Evolutionary conservation across 176 grass and related monocot species (phyloP).

Genomic region (Rhynchospora pubera): DNA sequence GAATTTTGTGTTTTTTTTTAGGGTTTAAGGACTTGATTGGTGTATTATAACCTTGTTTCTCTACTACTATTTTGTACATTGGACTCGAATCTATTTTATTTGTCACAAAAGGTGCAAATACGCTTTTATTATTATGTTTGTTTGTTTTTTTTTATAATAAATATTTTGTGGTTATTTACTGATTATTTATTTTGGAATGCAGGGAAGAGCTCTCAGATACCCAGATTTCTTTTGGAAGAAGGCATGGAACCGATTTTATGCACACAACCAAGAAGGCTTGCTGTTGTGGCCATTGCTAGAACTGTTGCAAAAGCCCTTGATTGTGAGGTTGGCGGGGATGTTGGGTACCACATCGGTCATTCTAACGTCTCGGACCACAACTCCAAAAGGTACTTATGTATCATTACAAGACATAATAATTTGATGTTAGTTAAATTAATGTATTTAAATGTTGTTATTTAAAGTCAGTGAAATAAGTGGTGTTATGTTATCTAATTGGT

Average conservation of each 20-base stretch:
- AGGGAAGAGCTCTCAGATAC: slow-evolving; percentile 88
- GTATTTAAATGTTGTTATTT: neutral
- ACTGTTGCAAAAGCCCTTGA: slow-evolving; percentile 63
- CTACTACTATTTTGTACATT: neutral
- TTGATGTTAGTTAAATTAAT: neutral
- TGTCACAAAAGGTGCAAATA: neutral
- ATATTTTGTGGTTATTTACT: neutral
- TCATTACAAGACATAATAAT: too few relatives aligned
- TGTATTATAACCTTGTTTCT: neutral
- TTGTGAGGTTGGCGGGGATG: slow-evolving; percentile 63
- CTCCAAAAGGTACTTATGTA: slow-evolving; percentile 41
- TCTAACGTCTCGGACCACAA: slow-evolving; percentile 69
- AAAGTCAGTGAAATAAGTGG: neutral
- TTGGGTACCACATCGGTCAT: slow-evolving; percentile 91
- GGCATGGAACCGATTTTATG: slow-evolving; percentile 79
- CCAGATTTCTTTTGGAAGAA: slow-evolving; percentile 72
- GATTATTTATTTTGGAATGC: slow-evolving; percentile 7
- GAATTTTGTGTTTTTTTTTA: neutral
- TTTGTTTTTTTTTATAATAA: neutral
- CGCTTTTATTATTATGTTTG: neutral
- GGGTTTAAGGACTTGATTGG: neutral
- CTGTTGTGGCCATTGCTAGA: slow-evolving; percentile 77
- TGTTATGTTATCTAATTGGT: neutral
- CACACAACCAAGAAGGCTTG: slow-evolving; percentile 94
- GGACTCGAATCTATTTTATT: neutral